Base-by-base conservation (phyloP, 2,329 filamentous ascomycete species). In the Aotearoamyces nothofagi region DNA sequence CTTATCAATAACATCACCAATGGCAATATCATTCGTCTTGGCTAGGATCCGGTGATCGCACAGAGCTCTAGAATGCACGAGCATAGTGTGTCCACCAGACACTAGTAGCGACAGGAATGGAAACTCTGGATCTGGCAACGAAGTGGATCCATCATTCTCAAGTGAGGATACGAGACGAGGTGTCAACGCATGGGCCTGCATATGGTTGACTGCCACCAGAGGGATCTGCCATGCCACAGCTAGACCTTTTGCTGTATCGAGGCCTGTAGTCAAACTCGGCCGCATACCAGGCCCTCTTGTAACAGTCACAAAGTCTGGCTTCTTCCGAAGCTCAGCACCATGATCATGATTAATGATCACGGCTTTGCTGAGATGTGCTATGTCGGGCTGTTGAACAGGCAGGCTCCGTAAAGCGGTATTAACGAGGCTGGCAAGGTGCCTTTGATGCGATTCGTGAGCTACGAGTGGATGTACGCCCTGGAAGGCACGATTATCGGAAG, bases 181-280 rank as follows among this genome's bases (percentile, higher is more conserved):
- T 11, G 90, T 96, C 37, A 98, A 57, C 11, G 90, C 78, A 53
- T 98, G 90, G 8, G 86, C 90, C 51, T 94, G 86, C 90, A 98
- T 96, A 53, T 98, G 90, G 51, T 98, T 80, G 1, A 94, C 80
- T 1, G 74, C 90, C 1, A 96, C 52, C 17, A 96, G 58, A 3
- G 87, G 86, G 20, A 84, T 66, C 38, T 73, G 66, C 81, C 81
- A 92, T 20, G 82, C 84, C 12, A 80, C 61, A 0, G 86, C 73
- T 12, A 96, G 63, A 0, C 84, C 90, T 53, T 96, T 96, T 11
- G 83, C 90, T 13, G 74, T 76, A 46, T 83, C 75, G 8, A 96
- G 52, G 0, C 90, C 90, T 10, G 77, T 72, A 12, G 72, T 66
- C 16, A 98, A 62, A 43, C 81, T 83, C 4, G 77, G 66, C 16